Evolutionary conservation across 192 early-diverging fungal genomes (phyloP).

Genomic region (Gaertneriomyces sp.): DNA sequence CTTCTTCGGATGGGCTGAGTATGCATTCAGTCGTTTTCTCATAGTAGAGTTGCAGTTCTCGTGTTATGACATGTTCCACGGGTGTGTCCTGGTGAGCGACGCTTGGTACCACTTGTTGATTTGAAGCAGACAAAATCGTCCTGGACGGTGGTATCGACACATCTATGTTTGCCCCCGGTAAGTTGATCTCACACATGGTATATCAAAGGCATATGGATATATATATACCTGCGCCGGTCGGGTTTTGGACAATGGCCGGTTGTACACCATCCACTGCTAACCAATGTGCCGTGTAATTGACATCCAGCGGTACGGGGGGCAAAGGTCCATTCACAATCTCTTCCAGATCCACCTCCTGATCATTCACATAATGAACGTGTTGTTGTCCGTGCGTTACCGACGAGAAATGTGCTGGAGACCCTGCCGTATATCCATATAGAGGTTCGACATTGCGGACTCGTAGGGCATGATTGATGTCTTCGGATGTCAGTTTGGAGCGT

Average conservation of each 20-base stretch:
- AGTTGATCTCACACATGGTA: too few species aligned
- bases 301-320: constrained; percentile 86
- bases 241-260: constrained; percentile 94
- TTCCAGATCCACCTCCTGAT: constrained; percentile 92
- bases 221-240: constrained; percentile 58
- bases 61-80: constrained; percentile 87
- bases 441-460: constrained; percentile 93
- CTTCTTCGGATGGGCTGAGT: constrained; percentile 59
- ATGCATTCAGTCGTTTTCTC: constrained; percentile 84
- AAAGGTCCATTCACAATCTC: constrained; percentile 78
- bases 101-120: too few species aligned
- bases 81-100: constrained; percentile 37
- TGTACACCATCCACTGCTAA: constrained; percentile 99
- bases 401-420: constrained; percentile 68
- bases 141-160: too few species aligned
- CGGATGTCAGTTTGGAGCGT: constrained; percentile 71
- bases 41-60: constrained; percentile 91
- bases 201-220: background rate
- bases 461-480: constrained; percentile 90
- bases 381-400: constrained; percentile 41
- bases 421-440: constrained; percentile 81
- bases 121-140: too few species aligned
- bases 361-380: constrained; percentile 83
- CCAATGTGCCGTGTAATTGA: constrained; percentile 66
- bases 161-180: too few species aligned